Conservation (phyloP, 768 basidiomycete genomes). For the Sistotremastrum niveocremeum region DNA sequence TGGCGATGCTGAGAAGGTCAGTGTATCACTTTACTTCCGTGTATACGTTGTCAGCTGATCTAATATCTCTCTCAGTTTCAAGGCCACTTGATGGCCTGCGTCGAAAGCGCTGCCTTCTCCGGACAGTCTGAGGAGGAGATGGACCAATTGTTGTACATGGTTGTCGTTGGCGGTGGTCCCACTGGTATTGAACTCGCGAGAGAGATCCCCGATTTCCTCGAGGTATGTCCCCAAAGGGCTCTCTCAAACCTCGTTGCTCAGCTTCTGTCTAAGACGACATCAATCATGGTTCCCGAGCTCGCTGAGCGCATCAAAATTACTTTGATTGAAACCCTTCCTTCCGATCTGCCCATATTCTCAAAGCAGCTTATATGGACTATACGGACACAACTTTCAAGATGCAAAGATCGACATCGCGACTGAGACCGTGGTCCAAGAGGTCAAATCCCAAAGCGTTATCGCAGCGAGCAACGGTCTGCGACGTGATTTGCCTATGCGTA, state of each 20-base stretch:
- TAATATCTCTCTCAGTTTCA: conserved; percentile 42
- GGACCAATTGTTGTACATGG: conserved; percentile 87
- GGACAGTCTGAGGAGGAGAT: conserved; percentile 77
- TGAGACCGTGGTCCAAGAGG: conserved; percentile 99
- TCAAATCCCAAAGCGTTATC: too few species aligned
- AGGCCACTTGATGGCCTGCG: conserved; percentile 75
- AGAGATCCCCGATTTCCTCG: conserved; percentile 80
- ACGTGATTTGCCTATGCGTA: too few species aligned
- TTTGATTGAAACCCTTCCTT: conserved; percentile 92
- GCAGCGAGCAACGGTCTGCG: too few species aligned
- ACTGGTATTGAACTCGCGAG: conserved; percentile 95
- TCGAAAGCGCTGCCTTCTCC: conserved; percentile 92
- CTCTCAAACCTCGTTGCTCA: not conserved
- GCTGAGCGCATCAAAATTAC: conserved; percentile 81
- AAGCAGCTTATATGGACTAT: conserved; percentile 82
- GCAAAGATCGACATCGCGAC: conserved; percentile 94
- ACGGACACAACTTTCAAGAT: conserved; percentile 92
- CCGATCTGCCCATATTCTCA: conserved; percentile 92
- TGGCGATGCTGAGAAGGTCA: conserved; percentile 81
- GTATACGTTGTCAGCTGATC: conserved; percentile 1
- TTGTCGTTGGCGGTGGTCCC: conserved; percentile 92
- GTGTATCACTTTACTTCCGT: conserved; percentile 6
- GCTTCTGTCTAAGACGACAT: conserved; percentile 53
- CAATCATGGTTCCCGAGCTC: conserved; percentile 94
- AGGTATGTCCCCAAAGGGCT: conserved; percentile 34